Base-by-base conservation (phyloP, 1,139 yeast genomes). In the Meyerozyma sp. region DNA sequence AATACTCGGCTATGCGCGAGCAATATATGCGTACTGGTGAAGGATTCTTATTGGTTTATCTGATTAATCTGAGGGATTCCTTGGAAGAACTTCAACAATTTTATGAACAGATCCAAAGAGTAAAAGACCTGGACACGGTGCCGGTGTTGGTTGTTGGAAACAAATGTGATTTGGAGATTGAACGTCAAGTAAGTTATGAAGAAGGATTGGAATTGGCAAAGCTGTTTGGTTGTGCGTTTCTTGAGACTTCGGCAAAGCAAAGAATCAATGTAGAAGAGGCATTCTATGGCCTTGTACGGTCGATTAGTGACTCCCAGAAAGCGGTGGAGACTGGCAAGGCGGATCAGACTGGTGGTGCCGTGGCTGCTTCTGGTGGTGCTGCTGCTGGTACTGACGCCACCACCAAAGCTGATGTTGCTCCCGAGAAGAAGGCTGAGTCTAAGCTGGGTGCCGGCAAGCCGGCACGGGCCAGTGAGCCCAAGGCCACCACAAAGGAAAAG, bases 1-100 rank as follows among this genome's bases (percentile, higher is more conserved):
- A 93, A 66, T 93, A 90, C 65, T 82, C 91, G 45, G 95, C 97
- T 27, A 84, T 93, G 93, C 77, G 98, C 57, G 98, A 93, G 65
- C 94, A 84, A 56, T 77, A 94, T 68, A 93, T 93, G 82, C 78
- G 96, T 50, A 88, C 95, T 14, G 96, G 96, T 40, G 95, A 89
- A 62, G 97, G 96, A 14, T 90, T 88, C 58, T 66, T 90, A 43
- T 68, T 90, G 49, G 96, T 87, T 23, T 89, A 88, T 59, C 83
- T 93, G 6, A 90, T 89, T 51, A 86, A 90, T 44, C 86, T 90
- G 49, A 73, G 84, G 47, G 81, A 82, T 55, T 84, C 95, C 3
- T 79, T 87, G 57, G 89, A 87, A 54, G 96, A 89, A 63, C 72
- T 89, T 56, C 72, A 79, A 55, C 76, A 82, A 14, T 88, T 88